These are phyloP conservation scores for Diaporthe sp. DNA, from an alignment of 2,329 filamentous ascomycete genomes.

Conservation along the genomic window DNA sequence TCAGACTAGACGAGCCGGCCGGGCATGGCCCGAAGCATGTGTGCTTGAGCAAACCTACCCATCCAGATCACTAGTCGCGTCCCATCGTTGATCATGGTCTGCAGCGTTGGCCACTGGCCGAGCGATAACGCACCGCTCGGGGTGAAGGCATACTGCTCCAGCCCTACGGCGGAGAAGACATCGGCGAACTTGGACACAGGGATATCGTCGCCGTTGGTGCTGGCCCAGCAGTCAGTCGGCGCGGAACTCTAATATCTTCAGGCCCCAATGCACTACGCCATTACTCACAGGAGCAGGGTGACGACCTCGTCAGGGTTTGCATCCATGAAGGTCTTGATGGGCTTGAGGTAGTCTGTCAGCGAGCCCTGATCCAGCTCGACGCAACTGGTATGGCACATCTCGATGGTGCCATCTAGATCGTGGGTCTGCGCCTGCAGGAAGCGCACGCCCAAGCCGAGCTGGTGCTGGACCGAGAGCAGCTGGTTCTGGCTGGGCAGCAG, in stretches of 20 bases:
- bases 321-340: constrained; percentile 70
- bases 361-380: constrained; percentile 67
- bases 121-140: constrained; percentile 54
- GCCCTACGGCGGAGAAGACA: constrained; percentile 64
- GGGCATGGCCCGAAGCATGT: neutral
- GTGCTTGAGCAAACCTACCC: constrained; percentile 52
- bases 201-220: constrained; percentile 69
- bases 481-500: constrained; percentile 67
- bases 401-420: constrained; percentile 58
- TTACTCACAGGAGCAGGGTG: constrained; percentile 61
- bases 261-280: neutral
- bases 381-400: constrained; percentile 75
- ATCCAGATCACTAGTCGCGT: constrained; percentile 79
- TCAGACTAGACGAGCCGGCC: neutral
- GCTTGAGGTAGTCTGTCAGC: constrained; percentile 63
- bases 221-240: neutral
- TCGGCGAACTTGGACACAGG: constrained; percentile 64
- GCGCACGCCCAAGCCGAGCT: constrained; percentile 71
- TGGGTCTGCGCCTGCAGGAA: constrained; percentile 75
- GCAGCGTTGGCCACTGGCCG: constrained; percentile 76
- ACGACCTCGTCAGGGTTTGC: constrained; percentile 69
- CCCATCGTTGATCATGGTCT: constrained; percentile 69
- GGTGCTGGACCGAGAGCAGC: constrained; percentile 64
- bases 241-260: neutral
- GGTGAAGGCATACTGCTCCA: constrained; percentile 67